Conservation (phyloP, 768 basidiomycete species). For the Phylloporus sp. region DNA sequence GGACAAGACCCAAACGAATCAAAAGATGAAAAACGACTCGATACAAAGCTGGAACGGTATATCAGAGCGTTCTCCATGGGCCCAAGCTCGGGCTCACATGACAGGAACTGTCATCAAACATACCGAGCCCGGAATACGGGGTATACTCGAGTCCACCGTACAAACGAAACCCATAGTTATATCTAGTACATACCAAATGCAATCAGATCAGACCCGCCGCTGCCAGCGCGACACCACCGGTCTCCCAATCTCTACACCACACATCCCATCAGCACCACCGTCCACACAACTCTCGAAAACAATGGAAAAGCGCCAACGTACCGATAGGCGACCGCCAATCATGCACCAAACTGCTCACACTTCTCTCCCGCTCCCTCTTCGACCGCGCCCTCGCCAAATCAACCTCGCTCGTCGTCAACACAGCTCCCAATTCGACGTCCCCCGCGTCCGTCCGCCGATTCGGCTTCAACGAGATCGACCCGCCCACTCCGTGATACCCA, state of each 20-base stretch:
- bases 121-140: no score
- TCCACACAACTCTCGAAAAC: background rate
- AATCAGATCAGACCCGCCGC: background rate
- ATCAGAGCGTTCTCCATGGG: no score
- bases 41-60: no score
- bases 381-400: constrained; percentile 43
- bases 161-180: no score
- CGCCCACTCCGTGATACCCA: background rate
- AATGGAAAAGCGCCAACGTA: no score
- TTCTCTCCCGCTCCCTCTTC: constrained; percentile 21
- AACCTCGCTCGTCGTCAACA: constrained; percentile 34
- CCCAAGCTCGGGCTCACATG: no score
- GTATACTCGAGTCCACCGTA: no score
- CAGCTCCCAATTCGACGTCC: constrained; percentile 17
- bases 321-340: constrained; percentile 70
- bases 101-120: no score
- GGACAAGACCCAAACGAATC: no score
- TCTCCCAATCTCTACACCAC: constrained; percentile 10
- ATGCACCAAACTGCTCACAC: constrained; percentile 49
- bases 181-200: no score
- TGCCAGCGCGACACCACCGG: constrained; percentile 5
- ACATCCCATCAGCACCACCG: background rate
- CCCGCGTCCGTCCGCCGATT: constrained; percentile 24
- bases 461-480: constrained; percentile 17
- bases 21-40: no score